Conservation (phyloP, 352 stramenopile species). For the Phytophthora pistaciae region DNA sequence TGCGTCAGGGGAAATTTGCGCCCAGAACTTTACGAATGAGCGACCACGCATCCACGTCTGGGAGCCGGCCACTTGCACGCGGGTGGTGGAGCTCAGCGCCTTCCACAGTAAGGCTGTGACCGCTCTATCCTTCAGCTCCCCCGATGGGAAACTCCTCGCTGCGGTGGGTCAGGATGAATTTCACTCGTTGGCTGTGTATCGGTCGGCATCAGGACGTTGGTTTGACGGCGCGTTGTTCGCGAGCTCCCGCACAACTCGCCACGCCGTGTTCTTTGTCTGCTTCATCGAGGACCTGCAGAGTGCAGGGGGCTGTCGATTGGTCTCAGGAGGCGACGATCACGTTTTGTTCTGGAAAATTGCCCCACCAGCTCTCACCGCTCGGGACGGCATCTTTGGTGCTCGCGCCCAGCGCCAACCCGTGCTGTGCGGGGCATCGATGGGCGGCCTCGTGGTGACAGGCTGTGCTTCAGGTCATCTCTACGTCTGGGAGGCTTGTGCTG, state of each 20-base stretch:
- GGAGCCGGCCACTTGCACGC: slow-evolving; percentile 68
- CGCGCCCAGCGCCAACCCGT: slow-evolving; percentile 64
- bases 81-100: slow-evolving; percentile 56
- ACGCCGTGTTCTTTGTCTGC: slow-evolving; percentile 66
- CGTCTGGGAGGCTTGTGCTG: slow-evolving; percentile 71
- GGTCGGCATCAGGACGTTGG: slow-evolving; percentile 65
- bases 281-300: slow-evolving; percentile 69
- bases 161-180: slow-evolving; percentile 79
- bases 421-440: slow-evolving; percentile 71
- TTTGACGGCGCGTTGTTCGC: slow-evolving; percentile 70
- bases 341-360: slow-evolving; percentile 80
- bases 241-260: slow-evolving; percentile 54
- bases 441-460: slow-evolving; percentile 60
- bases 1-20: slow-evolving; percentile 79
- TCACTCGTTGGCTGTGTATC: slow-evolving; percentile 79
- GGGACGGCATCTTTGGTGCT: slow-evolving; percentile 69
- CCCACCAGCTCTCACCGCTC: slow-evolving; percentile 54
- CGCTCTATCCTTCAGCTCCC: slow-evolving; percentile 66
- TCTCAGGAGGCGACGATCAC: slow-evolving; percentile 73
- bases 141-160: slow-evolving; percentile 55
- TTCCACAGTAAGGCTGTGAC: slow-evolving; percentile 79
- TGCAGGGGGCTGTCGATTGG: slow-evolving; percentile 53
- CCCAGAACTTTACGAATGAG: slow-evolving; percentile 60
- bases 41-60: slow-evolving; percentile 77
- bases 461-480: slow-evolving; percentile 76